Base-by-base conservation (phyloP, 768 basidiomycete genomes). In the Cystobasidium ongulense region DNA sequence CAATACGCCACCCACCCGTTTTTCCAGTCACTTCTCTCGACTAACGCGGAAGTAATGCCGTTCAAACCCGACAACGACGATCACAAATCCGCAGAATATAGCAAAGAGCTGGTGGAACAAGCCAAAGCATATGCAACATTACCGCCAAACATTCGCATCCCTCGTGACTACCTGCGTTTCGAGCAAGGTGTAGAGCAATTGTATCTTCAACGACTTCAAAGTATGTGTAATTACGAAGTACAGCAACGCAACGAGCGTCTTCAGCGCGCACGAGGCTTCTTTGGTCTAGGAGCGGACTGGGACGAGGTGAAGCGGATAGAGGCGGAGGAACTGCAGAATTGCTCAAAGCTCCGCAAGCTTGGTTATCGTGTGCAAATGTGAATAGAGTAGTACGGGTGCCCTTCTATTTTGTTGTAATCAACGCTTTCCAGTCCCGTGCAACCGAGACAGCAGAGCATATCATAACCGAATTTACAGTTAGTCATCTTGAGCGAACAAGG, bases 211-310 rank as follows among this genome's bases (percentile, higher is more conserved):
- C 85, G 86, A 66, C 82, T 92, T 72, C 89, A 88, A 76, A 79
- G 83, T 36, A 84, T 87, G 77, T 98, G 95, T 81, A 87, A 89
- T 76, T 83, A 84, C 5, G 88, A 87, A 52, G 74, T 87, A 62
- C 88, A 91, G 76, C 80, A 83, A 72, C 88, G 88, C 80, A 85
- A 89, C 78, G 87, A 88, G 74, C 82, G 84, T 74, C 88, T 88
- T 79, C 89, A 93, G 65, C 84, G 86, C 10, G 89, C 92, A 78
- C 81, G 90, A 43, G 95, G 95, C 3, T 81, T 96, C 75, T 93
- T 97, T 80, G 95, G 94, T 4, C 83, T 96, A 67, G 91, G 92
- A 35, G 90, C 92, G 13, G 90, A 98, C 80, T 92, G 90, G 90
- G 89, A 92, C 36, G 90, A 91, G 82, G 89, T 98, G 73, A 84